These are phyloP conservation scores for Polymyxa betae DNA, from an alignment of 208 protist species.

Conservation along the genomic window DNA sequence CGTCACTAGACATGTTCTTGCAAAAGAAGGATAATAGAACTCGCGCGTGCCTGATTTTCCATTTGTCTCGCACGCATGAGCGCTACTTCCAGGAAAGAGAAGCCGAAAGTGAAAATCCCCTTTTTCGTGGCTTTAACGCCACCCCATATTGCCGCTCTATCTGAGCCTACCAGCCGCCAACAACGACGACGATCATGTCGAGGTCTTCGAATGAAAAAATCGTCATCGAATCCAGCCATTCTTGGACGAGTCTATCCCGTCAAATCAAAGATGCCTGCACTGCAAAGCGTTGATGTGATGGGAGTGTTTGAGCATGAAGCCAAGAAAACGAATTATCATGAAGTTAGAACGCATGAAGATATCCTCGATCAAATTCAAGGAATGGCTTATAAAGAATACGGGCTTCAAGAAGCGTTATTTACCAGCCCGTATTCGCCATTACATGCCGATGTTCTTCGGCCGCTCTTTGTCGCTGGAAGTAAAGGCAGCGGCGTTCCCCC, in stretches of 20 bases:
- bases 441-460: not conserved
- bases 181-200: not conserved
- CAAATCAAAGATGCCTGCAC: not conserved
- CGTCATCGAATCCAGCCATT: not conserved
- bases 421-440: conserved; percentile 36
- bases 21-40: too few relatives aligned
- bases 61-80: too few relatives aligned
- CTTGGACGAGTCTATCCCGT: conserved; percentile 18
- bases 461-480: not conserved
- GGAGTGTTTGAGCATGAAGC: not conserved
- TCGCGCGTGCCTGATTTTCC: too few relatives aligned
- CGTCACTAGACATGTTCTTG: too few relatives aligned
- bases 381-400: not conserved
- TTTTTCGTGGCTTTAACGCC: conserved; percentile 24
- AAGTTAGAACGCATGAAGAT: conserved; percentile 23
- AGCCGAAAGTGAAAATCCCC: conserved; percentile 8
- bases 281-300: conserved; percentile 24
- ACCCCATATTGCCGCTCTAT: conserved; percentile 24
- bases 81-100: not conserved
- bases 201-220: not conserved
- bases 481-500: not conserved
- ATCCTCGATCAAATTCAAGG: conserved; percentile 41
- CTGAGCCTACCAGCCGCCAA: not conserved
- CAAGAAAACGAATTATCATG: not conserved
- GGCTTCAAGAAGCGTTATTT: not conserved